Conservation (phyloP, 2,329 filamentous ascomycete genomes). For the Claviceps quebecensis region DNA sequence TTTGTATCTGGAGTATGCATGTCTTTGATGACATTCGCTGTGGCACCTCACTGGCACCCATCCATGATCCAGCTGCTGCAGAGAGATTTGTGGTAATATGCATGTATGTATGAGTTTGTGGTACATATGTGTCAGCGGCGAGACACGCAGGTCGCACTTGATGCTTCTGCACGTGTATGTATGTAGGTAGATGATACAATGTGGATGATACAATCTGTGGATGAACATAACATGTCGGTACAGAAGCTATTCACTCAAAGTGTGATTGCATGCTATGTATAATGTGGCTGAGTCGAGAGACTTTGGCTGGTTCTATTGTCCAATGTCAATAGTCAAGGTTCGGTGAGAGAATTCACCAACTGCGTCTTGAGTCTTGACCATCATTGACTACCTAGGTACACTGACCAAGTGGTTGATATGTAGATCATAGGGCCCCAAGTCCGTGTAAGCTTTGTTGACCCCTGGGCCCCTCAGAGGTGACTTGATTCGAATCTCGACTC, state of each 20-base stretch:
- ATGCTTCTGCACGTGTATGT: not conserved
- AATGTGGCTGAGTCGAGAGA: too few species aligned
- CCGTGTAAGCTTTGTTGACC: too few species aligned
- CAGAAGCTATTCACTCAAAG: not conserved
- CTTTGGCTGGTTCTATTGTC: too few species aligned
- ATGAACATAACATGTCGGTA: not conserved
- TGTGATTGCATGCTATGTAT: too few species aligned
- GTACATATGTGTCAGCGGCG: not conserved
- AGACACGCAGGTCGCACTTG: not conserved
- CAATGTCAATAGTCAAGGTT: too few species aligned
- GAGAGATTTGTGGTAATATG: not conserved
- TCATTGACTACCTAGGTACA: too few species aligned
- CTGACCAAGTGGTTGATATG: too few species aligned
- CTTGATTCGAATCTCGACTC: too few species aligned
- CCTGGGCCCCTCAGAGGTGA: too few species aligned
- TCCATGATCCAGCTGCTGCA: not conserved
- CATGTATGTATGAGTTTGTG: not conserved
- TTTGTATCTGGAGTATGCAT: not conserved
- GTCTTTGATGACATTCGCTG: not conserved
- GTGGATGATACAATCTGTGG: not conserved
- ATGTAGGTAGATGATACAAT: not conserved
- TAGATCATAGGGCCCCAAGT: too few species aligned
- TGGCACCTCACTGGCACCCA: not conserved
- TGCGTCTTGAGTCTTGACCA: too few species aligned
- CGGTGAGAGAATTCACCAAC: too few species aligned